A percentile compares a stretch with the other conserved stretches of the same genome.
These are phyloP conservation scores for Phytopythium chamaehyphon DNA, from an alignment of 352 stramenopile species.

Conservation along the genomic window DNA sequence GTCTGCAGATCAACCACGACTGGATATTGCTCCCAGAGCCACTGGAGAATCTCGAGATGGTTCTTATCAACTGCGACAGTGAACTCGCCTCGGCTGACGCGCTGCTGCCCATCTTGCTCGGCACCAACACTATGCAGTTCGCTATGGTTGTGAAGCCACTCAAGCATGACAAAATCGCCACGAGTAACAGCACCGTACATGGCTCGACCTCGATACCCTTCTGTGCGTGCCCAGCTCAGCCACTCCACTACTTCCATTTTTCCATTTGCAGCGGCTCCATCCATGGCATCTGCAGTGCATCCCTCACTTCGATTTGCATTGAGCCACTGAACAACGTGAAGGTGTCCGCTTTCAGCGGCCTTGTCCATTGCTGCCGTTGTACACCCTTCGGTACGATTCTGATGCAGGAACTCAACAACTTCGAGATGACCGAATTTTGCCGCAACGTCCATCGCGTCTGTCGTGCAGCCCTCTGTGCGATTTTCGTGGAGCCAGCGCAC, in stretches of 20 bases:
- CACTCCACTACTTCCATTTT: constrained; percentile 24
- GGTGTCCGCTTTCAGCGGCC: constrained; percentile 21
- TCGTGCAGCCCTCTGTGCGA: constrained; percentile 21
- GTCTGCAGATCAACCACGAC: neutral
- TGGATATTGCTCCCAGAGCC: constrained; percentile 12
- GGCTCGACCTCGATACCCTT: constrained; percentile 15
- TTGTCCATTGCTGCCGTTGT: constrained; percentile 28
- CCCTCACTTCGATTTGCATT: constrained; percentile 24
- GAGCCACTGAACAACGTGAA: constrained; percentile 24
- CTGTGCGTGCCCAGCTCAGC: constrained; percentile 10
- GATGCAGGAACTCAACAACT: constrained; percentile 22
- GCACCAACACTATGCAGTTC: neutral
- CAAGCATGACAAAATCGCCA: constrained; percentile 19
- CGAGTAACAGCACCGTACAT: constrained; percentile 12
- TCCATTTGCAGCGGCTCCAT: constrained; percentile 18
- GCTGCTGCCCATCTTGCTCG: neutral
- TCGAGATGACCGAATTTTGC: constrained; percentile 19
- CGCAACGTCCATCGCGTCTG: constrained; percentile 23
- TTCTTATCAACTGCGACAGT: constrained; percentile 18
- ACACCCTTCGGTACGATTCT: constrained; percentile 17
- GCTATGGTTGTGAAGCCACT: constrained; percentile 13
- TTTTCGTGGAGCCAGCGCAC: constrained; percentile 23
- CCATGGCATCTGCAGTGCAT: constrained; percentile 24
- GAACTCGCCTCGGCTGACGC: constrained; percentile 7
- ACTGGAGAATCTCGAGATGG: constrained; percentile 20